phyloP scores from a whole-genome alignment of 2,329 filamentous ascomycete genomes.

The Alternaria triticina region DNA sequence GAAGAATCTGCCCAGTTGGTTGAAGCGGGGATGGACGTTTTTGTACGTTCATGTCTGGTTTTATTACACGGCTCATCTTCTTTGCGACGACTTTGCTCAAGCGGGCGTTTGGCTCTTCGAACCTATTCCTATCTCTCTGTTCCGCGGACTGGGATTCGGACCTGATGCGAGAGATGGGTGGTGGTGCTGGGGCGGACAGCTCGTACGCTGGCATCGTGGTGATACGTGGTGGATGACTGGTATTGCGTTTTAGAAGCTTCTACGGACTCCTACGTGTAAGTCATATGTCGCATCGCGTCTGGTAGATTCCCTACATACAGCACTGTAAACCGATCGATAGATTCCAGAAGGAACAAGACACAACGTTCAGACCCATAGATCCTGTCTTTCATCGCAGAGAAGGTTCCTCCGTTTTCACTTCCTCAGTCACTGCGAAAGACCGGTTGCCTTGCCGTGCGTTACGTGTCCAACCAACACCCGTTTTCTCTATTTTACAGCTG shows the following conservation, averaged over 20 bases:
- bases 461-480: background rate
- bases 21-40: conserved; percentile 65
- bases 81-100: conserved; percentile 78
- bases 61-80: conserved; percentile 65
- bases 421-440: background rate
- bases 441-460: background rate
- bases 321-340: background rate
- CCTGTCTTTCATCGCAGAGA: background rate
- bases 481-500: background rate
- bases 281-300: background rate
- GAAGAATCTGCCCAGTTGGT: conserved; percentile 51
- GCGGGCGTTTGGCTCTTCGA: conserved; percentile 82
- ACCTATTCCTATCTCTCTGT: conserved; percentile 75
- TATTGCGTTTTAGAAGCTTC: conserved; percentile 46
- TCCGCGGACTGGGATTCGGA: conserved; percentile 72
- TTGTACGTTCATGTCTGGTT: conserved; percentile 71
- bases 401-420: background rate
- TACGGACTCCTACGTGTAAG: background rate
- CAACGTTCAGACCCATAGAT: background rate
- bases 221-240: conserved; percentile 69
- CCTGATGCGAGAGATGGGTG: conserved; percentile 62
- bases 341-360: background rate
- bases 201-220: conserved; percentile 66
- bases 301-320: background rate
- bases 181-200: conserved; percentile 69